A percentile compares a stretch with the other conserved stretches of the same genome.
Evolutionary conservation across 2,329 filamentous ascomycete genomes (phyloP).

Genomic region (Aspergillus cejpii): DNA sequence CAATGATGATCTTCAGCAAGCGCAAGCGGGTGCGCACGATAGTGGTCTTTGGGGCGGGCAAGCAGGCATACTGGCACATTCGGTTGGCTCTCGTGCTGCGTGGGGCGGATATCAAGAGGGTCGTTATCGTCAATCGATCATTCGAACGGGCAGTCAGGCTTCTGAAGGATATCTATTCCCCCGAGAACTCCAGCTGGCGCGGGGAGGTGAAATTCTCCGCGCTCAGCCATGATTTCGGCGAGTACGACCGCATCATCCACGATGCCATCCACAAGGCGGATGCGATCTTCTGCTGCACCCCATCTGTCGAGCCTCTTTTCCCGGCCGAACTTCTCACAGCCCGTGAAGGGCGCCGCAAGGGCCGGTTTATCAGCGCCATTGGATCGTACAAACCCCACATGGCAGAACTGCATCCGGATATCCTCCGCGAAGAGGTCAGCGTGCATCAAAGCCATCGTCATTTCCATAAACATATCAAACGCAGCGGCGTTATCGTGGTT

Average conservation of each 20-base stretch:
- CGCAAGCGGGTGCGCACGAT: slow-evolving; percentile 67
- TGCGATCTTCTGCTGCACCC: slow-evolving; percentile 84
- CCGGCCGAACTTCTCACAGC: slow-evolving; percentile 65
- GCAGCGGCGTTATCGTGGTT: slow-evolving; percentile 56
- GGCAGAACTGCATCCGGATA: slow-evolving; percentile 72
- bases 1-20: slow-evolving; percentile 55
- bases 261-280: slow-evolving; percentile 64
- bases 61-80: slow-evolving; percentile 92
- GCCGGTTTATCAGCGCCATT: slow-evolving; percentile 40
- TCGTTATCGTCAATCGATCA: slow-evolving; percentile 74
- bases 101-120: slow-evolving; percentile 61
- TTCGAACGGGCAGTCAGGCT: slow-evolving; percentile 43
- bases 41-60: slow-evolving; percentile 78
- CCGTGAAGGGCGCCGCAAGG: slow-evolving; percentile 40
- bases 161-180: slow-evolving; percentile 50
- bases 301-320: slow-evolving; percentile 67
- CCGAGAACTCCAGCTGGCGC: slow-evolving; percentile 55
- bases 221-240: slow-evolving; percentile 64
- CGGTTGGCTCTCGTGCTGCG: slow-evolving; percentile 68
- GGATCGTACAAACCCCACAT: slow-evolving; percentile 60
- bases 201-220: slow-evolving; percentile 60
- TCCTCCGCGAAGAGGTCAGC: slow-evolving; percentile 59
- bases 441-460: slow-evolving; percentile 40
- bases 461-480: slow-evolving; percentile 47
- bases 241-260: slow-evolving; percentile 60